phyloP scores from a whole-genome alignment of 1,139 yeast genomes.

The Taphrina wiesneri region DNA sequence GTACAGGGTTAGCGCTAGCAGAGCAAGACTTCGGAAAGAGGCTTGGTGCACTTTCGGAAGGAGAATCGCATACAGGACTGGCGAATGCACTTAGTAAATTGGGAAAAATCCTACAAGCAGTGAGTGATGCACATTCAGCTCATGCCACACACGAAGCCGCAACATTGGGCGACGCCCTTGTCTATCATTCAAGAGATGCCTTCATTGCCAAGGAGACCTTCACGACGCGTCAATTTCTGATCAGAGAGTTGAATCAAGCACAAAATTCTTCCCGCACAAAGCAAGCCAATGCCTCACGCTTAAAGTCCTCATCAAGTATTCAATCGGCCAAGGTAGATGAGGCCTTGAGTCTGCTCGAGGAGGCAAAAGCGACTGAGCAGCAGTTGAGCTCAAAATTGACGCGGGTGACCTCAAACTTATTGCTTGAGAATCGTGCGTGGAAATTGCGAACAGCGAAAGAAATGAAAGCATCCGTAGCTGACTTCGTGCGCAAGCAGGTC shows the following conservation, averaged over 20 bases:
- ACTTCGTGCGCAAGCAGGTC: conserved; percentile 67
- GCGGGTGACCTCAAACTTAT: conserved; percentile 82
- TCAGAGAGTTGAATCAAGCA: conserved; percentile 83
- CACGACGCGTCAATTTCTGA: conserved; percentile 85
- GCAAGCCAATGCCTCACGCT: conserved; percentile 71
- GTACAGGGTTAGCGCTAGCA: conserved; percentile 52
- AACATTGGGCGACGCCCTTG: conserved; percentile 73
- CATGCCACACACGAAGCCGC: conserved; percentile 76
- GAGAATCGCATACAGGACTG: conserved; percentile 69
- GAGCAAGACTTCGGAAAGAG: conserved; percentile 67
- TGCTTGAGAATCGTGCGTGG: conserved; percentile 66
- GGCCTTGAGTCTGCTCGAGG: conserved; percentile 75
- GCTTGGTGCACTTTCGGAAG: conserved; percentile 53
- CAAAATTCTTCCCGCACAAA: conserved; percentile 70
- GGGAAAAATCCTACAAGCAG: conserved; percentile 64
- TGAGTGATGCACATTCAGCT: conserved; percentile 75
- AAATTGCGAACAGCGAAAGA: conserved; percentile 58
- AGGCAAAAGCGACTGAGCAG: conserved; percentile 76
- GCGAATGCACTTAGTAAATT: conserved; percentile 78
- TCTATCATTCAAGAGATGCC: conserved; percentile 66
- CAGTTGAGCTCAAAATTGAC: conserved; percentile 71
- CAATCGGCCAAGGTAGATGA: conserved; percentile 91
- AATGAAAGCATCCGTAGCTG: conserved; percentile 58
- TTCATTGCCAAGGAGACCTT: conserved; percentile 87
- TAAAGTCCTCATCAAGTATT: conserved; percentile 66